Conservation (phyloP, 441 rosid species). For the Arabidopsis lyrata region DNA sequence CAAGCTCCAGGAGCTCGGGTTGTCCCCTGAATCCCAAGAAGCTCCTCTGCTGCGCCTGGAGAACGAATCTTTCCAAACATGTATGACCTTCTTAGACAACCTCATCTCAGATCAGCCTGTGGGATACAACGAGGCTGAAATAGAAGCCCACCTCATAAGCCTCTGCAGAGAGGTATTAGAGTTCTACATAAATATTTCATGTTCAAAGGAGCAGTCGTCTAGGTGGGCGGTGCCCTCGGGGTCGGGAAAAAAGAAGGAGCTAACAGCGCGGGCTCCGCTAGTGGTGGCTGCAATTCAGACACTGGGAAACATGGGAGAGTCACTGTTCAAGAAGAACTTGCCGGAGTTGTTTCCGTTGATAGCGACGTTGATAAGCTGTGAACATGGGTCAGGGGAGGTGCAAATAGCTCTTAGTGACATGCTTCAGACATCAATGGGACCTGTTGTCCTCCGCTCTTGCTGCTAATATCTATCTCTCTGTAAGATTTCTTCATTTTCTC, state of each 20-base stretch:
- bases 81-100: slow-evolving; percentile 91
- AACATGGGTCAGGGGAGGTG: slow-evolving; percentile 94
- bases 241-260: slow-evolving; percentile 88
- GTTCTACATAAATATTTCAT: slow-evolving; percentile 72
- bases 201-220: slow-evolving; percentile 46
- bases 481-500: slow-evolving; percentile 16
- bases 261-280: slow-evolving; percentile 92
- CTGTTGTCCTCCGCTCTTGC: slow-evolving; percentile 80
- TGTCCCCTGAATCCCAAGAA: slow-evolving; percentile 93
- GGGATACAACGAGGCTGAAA: slow-evolving; percentile 65
- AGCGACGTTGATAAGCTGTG: slow-evolving; percentile 84
- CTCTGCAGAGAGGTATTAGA: slow-evolving; percentile 82
- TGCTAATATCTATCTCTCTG: slow-evolving; percentile 34
- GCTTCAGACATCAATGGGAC: slow-evolving; percentile 88
- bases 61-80: slow-evolving; percentile 91
- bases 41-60: slow-evolving; percentile 94
- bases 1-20: slow-evolving; percentile 86
- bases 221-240: slow-evolving; percentile 85
- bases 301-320: slow-evolving; percentile 78
- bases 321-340: slow-evolving; percentile 77
- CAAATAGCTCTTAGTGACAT: slow-evolving; percentile 94
- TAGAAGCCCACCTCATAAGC: slow-evolving; percentile 71
- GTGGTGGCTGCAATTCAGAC: slow-evolving; percentile 89
- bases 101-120: slow-evolving; percentile 75
- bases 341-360: slow-evolving; percentile 79